Evolutionary conservation across 2,329 filamentous ascomycete genomes (phyloP), one percentile per base, ranked within the genome.

Genomic region (Sordariomycetes sp.): DNA sequence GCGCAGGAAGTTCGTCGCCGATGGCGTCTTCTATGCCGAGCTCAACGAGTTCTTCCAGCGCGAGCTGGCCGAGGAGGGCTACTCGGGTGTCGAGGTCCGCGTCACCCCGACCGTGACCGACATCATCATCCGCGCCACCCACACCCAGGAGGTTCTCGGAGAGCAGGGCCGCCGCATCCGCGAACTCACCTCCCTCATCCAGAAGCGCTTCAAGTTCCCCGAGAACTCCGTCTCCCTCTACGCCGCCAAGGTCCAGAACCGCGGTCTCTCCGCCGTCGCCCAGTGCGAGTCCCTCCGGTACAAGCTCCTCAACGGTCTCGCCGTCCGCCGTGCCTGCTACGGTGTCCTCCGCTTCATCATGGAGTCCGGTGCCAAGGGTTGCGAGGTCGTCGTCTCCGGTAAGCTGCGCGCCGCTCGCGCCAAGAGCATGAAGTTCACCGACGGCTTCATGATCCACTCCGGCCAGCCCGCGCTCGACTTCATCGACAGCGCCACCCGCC

Each of bases 1-100:
- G 87, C 81, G 88, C 79, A 89, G 89, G 85, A 93, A 93, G 87
- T 93, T 92, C 82, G 88, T 93, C 76, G 89, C 88, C 69, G 94
- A 99, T 80, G 94, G 94, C 87, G 94, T 99, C 74, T 99, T 99
- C 90, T 99, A 97, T 81, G 94, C 94, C 83, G 94, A 99, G 83
- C 83, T 99, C 79, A 99, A 99, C 88, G 94, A 99, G 84, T 99
- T 99, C 89, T 99, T 99, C 90, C 94, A 97, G 87, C 93, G 94
- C 79, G 94, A 99, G 83, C 85, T 99, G 76, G 94, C 94, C 76
- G 94, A 99, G 87, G 95, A 99, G 83, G 94, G 94, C 72, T 99
- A 99, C 87, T 99, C 94, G 60, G 94, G 94, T 77, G 94, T 99
- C 77, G 95, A 99, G 84, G 94, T 99, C 82, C 90, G 95, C 84